phyloP scores from a whole-genome alignment of 2,329 filamentous ascomycete species.

The Penicillium sp. region DNA sequence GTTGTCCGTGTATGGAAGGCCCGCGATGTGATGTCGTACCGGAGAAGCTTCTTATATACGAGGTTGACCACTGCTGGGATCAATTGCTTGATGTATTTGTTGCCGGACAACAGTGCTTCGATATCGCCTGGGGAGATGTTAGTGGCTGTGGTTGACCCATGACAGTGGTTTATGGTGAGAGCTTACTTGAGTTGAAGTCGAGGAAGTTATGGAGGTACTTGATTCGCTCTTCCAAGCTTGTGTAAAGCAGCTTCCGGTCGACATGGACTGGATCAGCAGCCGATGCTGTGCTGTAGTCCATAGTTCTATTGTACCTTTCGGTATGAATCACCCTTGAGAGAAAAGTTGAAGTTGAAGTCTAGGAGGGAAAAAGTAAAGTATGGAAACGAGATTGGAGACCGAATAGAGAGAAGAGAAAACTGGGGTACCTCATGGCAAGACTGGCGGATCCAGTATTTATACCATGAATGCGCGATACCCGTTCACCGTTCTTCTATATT shows the following conservation, averaged over 20 bases:
- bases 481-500: background rate
- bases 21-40: slow-evolving; percentile 77
- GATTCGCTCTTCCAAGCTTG: slow-evolving; percentile 65
- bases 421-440: slow-evolving; percentile 17
- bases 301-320: background rate
- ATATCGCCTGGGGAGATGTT: slow-evolving; percentile 59
- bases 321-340: background rate
- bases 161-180: background rate
- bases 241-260: slow-evolving; percentile 69
- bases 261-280: slow-evolving; percentile 53
- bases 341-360: background rate
- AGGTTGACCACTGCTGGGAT: slow-evolving; percentile 82
- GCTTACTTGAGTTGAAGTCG: slow-evolving; percentile 68
- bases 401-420: slow-evolving; percentile 7
- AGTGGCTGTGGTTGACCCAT: background rate
- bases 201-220: slow-evolving; percentile 73
- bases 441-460: slow-evolving; percentile 16
- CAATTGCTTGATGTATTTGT: slow-evolving; percentile 76
- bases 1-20: slow-evolving; percentile 64
- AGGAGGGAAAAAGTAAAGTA: background rate
- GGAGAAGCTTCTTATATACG: slow-evolving; percentile 76
- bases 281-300: slow-evolving; percentile 18
- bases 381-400: background rate
- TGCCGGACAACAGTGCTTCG: slow-evolving; percentile 65
- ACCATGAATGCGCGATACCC: background rate